Percentiles rank a stretch among this genome's conserved stretches.
phyloP scores from a whole-genome alignment of 768 basidiomycete species.

The Naganishia antarctica region DNA sequence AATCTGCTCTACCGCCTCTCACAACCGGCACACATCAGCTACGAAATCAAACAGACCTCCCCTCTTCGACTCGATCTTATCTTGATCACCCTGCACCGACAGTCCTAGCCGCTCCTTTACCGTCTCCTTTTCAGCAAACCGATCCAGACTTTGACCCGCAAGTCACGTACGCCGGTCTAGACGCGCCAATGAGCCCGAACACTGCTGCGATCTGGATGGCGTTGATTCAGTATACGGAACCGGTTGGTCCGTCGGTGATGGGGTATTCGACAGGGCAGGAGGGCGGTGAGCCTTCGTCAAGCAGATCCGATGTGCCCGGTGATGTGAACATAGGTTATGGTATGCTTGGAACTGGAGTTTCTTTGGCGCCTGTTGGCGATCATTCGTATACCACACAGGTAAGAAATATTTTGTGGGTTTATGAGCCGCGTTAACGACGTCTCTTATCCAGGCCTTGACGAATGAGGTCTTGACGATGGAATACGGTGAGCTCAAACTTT shows the following conservation, averaged over 20 bases:
- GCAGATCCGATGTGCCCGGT: neutral
- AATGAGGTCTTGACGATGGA: slow-evolving; percentile 5
- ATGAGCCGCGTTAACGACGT: neutral
- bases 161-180: neutral
- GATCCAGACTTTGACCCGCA: slow-evolving; percentile 14
- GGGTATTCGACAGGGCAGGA: too few relatives aligned
- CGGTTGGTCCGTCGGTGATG: neutral
- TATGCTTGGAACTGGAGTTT: neutral
- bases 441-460: neutral
- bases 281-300: too few relatives aligned
- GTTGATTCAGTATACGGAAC: slow-evolving; percentile 17
- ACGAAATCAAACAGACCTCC: too few relatives aligned
- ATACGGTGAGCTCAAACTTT: neutral
- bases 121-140: slow-evolving; percentile 1
- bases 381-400: slow-evolving; percentile 11
- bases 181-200: slow-evolving; percentile 13
- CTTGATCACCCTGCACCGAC: neutral
- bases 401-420: neutral
- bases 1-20: too few relatives aligned
- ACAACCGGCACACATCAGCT: too few relatives aligned
- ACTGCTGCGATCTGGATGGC: slow-evolving; percentile 17
- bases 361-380: neutral
- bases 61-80: too few relatives aligned
- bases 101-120: neutral
- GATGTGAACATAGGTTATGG: neutral